These are phyloP conservation scores for Xylogone sp. DNA, from an alignment of 2,329 filamentous ascomycete species.

Conservation along the genomic window DNA sequence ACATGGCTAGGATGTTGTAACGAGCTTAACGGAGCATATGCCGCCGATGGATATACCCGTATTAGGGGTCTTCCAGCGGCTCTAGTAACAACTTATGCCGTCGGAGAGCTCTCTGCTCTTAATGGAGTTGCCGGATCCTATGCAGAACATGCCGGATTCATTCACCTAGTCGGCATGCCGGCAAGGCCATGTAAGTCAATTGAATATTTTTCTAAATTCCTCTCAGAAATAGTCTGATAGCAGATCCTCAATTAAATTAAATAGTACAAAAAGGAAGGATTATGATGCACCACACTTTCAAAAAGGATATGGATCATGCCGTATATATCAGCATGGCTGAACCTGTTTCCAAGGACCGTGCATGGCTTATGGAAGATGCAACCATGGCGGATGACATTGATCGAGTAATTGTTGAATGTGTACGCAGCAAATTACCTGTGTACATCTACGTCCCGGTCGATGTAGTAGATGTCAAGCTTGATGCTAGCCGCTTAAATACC, in stretches of 20 bases:
- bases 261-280: conserved; percentile 37
- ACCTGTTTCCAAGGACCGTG: conserved; percentile 27
- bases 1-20: conserved; percentile 32
- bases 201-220: too few relatives aligned
- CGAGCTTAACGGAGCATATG: conserved; percentile 37
- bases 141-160: conserved; percentile 50
- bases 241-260: neutral
- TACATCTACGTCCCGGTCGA: conserved; percentile 54
- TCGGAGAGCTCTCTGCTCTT: conserved; percentile 52
- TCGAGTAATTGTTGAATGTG: conserved; percentile 42
- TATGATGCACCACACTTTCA: conserved; percentile 50
- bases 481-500: conserved; percentile 27
- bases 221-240: neutral
- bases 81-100: conserved; percentile 46
- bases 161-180: conserved; percentile 51
- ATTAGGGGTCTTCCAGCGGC: conserved; percentile 42
- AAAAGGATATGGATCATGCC: conserved; percentile 53
- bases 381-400: conserved; percentile 51
- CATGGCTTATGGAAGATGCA: conserved; percentile 54
- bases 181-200: conserved; percentile 13
- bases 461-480: conserved; percentile 37
- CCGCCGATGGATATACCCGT: conserved; percentile 48
- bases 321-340: conserved; percentile 46
- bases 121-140: conserved; percentile 57
- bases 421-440: conserved; percentile 50